phyloP scores from a whole-genome alignment of 768 basidiomycete species.

The Leccinum uliginosum region DNA sequence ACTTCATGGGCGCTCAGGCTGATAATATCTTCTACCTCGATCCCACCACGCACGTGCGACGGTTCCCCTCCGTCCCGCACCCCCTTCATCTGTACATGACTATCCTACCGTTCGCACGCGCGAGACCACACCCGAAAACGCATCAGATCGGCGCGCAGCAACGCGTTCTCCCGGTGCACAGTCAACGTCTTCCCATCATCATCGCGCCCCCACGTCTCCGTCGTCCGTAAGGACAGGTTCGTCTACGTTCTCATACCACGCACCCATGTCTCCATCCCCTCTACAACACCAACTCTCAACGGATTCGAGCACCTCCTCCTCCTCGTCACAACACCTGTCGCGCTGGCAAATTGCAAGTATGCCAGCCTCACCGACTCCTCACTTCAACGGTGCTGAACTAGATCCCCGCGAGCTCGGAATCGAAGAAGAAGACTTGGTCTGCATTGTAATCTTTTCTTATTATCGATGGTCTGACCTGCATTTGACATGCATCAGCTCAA shows the following conservation, averaged over 20 bases:
- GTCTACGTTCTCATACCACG: conserved; percentile 50
- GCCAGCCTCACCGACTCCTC: conserved; percentile 17
- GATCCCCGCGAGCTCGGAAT: conserved; percentile 36
- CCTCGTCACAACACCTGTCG: conserved; percentile 30
- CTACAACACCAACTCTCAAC: conserved; percentile 60
- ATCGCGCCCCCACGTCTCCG: conserved; percentile 43
- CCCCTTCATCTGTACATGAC: conserved; percentile 24
- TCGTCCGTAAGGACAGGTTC: conserved; percentile 49
- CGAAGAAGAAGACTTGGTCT: conserved; percentile 38
- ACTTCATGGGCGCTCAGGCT: conserved; percentile 91
- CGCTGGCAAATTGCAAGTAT: conserved; percentile 27
- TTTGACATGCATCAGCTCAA: conserved; percentile 13
- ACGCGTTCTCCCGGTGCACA: conserved; percentile 22
- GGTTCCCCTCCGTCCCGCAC: conserved; percentile 59
- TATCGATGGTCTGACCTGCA: conserved; percentile 6
- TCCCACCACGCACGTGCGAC: conserved; percentile 73
- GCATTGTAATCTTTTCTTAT: conserved; percentile 21
- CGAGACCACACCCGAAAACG: conserved; percentile 29
- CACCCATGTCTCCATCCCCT: conserved; percentile 58
- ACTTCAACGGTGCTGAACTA: conserved; percentile 26
- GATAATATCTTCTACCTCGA: conserved; percentile 83
- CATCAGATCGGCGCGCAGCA: conserved; percentile 22
- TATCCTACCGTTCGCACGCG: conserved; percentile 21
- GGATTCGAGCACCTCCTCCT: conserved; percentile 30
- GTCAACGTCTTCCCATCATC: conserved; percentile 26